Evolutionary conservation across 2,329 filamentous ascomycete species (phyloP), one percentile per base, ranked within the genome.

Genomic region (Chaetomiaceae sp.): DNA sequence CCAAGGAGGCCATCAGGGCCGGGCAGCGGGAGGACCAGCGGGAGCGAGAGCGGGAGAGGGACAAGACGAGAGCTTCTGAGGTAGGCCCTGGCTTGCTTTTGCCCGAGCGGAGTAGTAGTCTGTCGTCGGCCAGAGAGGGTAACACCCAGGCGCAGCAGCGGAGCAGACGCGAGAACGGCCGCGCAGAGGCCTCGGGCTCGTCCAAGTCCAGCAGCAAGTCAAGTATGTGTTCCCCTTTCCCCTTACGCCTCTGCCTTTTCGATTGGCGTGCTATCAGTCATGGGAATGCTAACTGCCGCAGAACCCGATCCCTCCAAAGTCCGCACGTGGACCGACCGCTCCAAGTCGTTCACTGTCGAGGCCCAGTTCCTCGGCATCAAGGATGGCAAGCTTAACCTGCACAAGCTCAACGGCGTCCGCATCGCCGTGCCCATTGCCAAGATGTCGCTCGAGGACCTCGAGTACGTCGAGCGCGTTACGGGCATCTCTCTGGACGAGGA

Each of bases 381-480:
- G 64, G 93, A 97, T 62, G 88, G 90, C 53, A 97, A 97, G 67
- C 94, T 98, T 55, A 94, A 98, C 66, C 74, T 98, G 18, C 93
- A 98, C 72, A 98, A 98, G 71, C 78, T 88, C 68, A 98, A 98
- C 62, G 93, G 93, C 30, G 89, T 98, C 59, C 97, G 97, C 68
- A 98, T 98, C 66, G 93, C 93, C 8, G 93, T 98, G 4, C 93
- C 93, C 2, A 81, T 97, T 22, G 74, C 81, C 32, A 98, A 98
- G 65, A 98, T 98, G 93, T 94, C 91, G 1, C 76, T 89, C 34
- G 86, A 91, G 60, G 93, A 98, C 67, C 74, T 98, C 32, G 91
- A 96, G 67, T 97, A 94, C 59, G 91, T 98, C 46, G 93, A 98
- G 67, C 80, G 78, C 50, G 73, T 80, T 14, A 93, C 90, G n/a